Base-by-base conservation (phyloP, 1,284 basidiomycete species). In the Kwoniella shivajii region DNA sequence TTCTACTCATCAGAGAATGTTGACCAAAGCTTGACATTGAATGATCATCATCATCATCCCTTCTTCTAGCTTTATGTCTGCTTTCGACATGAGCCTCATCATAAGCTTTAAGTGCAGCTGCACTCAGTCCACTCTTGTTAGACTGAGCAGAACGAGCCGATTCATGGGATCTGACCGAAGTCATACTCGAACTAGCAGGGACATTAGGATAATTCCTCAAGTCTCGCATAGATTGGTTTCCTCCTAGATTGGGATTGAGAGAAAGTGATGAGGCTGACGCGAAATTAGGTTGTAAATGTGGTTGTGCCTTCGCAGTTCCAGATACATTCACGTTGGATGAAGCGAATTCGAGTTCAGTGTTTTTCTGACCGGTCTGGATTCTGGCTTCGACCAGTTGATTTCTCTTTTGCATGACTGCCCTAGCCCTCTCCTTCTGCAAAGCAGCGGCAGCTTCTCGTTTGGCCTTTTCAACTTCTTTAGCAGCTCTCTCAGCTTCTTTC, bases 401-500 rank as follows among this genome's bases (percentile, higher is more conserved):
- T 71, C 92, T 89, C 81, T 97, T 97, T 73, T 88, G 86, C 86
- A 98, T 89, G 75, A 98, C 95, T 36, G 92, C 93, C 50, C 95
- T 85, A 6, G 95, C 92, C 68, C 95, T 88, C 68, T 98, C 94
- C 67, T 81, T 78, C 56, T 82, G 80, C 24, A 79, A 78, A 81
- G 84, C 66, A 75, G 88, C 85, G 29, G 85, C 86, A 44, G 90
- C 84, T 57, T 87, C 85, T 59, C 92, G 89, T 61, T 88, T 87
- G 60, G 91, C 88, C 73, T 88, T 87, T 80, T 95, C 92, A 26
- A 90, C 88, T 76, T 97, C 92, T 56, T 86, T 85, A 34, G 88
- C 87, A 50, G 89, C 80, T 49, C 86, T 84, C 74, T 93, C 88
- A 1, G 89, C 90, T 77, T 94, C 90, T 81, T 94, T 93, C 82